These are phyloP conservation scores for Colletotrichum lupini DNA, from an alignment of 2,329 filamentous ascomycete genomes.

Conservation along the genomic window DNA sequence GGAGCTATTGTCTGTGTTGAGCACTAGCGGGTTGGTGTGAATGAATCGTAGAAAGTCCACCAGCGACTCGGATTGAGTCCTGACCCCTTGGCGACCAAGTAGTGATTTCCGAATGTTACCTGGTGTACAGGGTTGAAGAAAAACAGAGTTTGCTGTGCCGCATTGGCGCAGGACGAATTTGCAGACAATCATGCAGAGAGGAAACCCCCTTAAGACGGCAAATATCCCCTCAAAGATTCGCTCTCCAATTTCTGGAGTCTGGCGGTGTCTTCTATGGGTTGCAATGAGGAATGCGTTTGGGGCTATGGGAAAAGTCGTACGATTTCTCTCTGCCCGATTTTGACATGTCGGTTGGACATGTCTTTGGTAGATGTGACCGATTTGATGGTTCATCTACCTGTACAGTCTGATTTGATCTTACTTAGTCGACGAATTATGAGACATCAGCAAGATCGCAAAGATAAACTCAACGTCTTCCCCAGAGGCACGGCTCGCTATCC, in stretches of 20 bases:
- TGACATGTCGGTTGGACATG: background rate
- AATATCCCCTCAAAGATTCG: background rate
- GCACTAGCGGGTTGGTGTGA: background rate
- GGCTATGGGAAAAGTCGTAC: background rate
- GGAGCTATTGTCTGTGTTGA: background rate
- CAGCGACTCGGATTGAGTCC: slow-evolving; percentile 9
- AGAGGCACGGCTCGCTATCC: slow-evolving; percentile 1
- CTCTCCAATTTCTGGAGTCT: background rate
- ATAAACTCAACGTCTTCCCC: slow-evolving; percentile 10
- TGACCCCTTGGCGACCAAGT: slow-evolving; percentile 3
- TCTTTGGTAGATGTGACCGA: background rate
- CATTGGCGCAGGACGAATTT: slow-evolving; percentile 9
- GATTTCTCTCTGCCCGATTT: background rate
- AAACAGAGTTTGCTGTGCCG: slow-evolving; percentile 13
- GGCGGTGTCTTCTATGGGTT: background rate
- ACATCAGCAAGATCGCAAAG: slow-evolving; percentile 1
- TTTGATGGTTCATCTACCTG: background rate
- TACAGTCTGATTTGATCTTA: background rate
- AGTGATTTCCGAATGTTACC: slow-evolving; percentile 13
- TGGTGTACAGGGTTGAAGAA: background rate
- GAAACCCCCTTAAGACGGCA: background rate
- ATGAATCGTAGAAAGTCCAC: background rate
- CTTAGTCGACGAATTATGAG: background rate
- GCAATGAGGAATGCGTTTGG: background rate
- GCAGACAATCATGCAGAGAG: background rate